Evolutionary conservation across 768 basidiomycete genomes (phyloP).

Genomic region (Amanita pallidorosea): DNA sequence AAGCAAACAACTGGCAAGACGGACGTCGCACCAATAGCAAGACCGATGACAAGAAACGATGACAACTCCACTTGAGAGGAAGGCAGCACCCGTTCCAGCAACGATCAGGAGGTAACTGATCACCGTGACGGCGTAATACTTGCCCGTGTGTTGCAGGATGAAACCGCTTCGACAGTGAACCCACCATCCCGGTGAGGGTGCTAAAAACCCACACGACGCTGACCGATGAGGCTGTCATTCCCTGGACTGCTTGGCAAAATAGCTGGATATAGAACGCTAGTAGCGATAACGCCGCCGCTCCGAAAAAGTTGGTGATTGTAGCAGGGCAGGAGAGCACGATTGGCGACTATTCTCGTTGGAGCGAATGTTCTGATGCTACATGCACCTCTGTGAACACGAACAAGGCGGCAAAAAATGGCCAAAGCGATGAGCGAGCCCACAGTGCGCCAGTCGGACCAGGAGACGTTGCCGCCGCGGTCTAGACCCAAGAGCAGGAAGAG

Average conservation of each 20-base stretch:
- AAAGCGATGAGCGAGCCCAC: slow-evolving; percentile 24
- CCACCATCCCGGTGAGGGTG: slow-evolving; percentile 32
- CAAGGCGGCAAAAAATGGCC: slow-evolving; percentile 18
- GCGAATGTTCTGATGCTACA: slow-evolving; percentile 46
- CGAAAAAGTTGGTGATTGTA: slow-evolving; percentile 53
- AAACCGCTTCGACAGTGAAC: slow-evolving; percentile 43
- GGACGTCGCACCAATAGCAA: slow-evolving; percentile 29
- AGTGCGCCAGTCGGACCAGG: slow-evolving; percentile 33
- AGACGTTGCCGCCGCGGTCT: slow-evolving; percentile 40
- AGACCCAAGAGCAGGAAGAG: slow-evolving; percentile 48
- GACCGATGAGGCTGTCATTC: slow-evolving; percentile 33
- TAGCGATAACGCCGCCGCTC: slow-evolving; percentile 30
- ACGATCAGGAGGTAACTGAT: slow-evolving; percentile 26
- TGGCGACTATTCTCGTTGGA: slow-evolving; percentile 40
- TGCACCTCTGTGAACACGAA: slow-evolving; percentile 38
- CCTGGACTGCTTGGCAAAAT: slow-evolving; percentile 48
- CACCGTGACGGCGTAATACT: slow-evolving; percentile 42
- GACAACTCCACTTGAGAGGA: slow-evolving; percentile 28
- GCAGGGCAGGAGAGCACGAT: slow-evolving; percentile 36
- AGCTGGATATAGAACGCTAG: slow-evolving; percentile 44
- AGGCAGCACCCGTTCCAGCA: slow-evolving; percentile 24
- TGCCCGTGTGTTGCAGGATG: slow-evolving; percentile 47
- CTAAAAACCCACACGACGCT: slow-evolving; percentile 41
- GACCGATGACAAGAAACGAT: slow-evolving; percentile 22
- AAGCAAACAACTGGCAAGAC: background rate